A percentile compares a stretch with the other conserved stretches of the same genome.
Evolutionary conservation across 257 asterid species (phyloP).

Genomic region (Osmanthus fragrans): DNA sequence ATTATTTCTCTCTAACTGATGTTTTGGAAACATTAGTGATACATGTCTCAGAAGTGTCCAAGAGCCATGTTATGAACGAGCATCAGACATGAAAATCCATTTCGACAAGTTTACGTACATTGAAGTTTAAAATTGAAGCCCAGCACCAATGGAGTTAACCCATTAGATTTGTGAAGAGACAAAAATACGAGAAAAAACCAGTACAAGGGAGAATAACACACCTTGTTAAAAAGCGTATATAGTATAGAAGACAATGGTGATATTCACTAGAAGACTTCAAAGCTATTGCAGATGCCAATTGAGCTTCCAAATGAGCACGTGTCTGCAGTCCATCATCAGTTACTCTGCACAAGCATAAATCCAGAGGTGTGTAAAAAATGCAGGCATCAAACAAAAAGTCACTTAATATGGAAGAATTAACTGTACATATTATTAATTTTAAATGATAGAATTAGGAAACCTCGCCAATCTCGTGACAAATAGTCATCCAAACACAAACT

Average conservation of each 20-base stretch:
- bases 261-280: constrained; percentile 84
- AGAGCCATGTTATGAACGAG: background rate
- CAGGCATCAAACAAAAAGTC: background rate
- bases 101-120: background rate
- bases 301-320: constrained; percentile 97
- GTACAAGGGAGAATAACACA: constrained; percentile 32
- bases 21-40: background rate
- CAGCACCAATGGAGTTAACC: background rate
- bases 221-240: constrained; percentile 87
- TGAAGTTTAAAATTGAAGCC: background rate
- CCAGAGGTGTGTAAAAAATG: constrained; percentile 13
- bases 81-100: background rate
- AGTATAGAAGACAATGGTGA: constrained; percentile 83
- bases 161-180: background rate
- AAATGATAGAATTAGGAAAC: background rate
- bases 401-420: background rate
- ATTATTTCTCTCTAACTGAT: background rate
- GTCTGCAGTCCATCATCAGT: constrained; percentile 95
- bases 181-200: background rate
- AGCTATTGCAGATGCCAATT: constrained; percentile 89
- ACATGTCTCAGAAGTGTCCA: background rate
- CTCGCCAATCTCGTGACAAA: background rate
- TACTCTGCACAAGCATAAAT: constrained; percentile 53
- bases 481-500: background rate
- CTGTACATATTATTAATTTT: background rate